phyloP scores from a whole-genome alignment of 2,329 filamentous ascomycete species.

The Beauveria sp. region DNA sequence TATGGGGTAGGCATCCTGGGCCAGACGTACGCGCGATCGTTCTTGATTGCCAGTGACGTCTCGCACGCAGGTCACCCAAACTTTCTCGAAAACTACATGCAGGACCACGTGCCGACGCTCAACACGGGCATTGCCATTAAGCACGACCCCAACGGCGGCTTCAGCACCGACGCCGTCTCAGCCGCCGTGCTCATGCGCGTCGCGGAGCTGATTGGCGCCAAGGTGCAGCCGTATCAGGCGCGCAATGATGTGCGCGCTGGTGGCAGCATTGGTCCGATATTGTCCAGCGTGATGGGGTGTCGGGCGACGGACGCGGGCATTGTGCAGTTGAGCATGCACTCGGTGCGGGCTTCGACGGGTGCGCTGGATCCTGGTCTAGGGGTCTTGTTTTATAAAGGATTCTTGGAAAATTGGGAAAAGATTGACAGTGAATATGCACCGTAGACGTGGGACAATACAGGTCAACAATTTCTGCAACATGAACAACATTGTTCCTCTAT shows the following conservation, averaged over 20 bases:
- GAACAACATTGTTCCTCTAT: not conserved
- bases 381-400: slow-evolving; percentile 83
- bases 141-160: slow-evolving; percentile 83
- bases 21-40: slow-evolving; percentile 84
- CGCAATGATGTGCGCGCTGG: slow-evolving; percentile 83
- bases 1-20: slow-evolving; percentile 58
- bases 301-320: slow-evolving; percentile 81
- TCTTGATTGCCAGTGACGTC: slow-evolving; percentile 87
- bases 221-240: slow-evolving; percentile 87
- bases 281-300: slow-evolving; percentile 73
- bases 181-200: slow-evolving; percentile 72
- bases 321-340: slow-evolving; percentile 90
- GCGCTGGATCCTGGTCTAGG: slow-evolving; percentile 80
- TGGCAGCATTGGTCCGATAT: slow-evolving; percentile 87
- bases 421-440: slow-evolving; percentile 72
- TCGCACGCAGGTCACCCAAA: slow-evolving; percentile 93
- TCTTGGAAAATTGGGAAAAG: slow-evolving; percentile 77
- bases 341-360: slow-evolving; percentile 81
- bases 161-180: slow-evolving; percentile 88
- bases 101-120: slow-evolving; percentile 76
- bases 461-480: too few species aligned
- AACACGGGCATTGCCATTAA: slow-evolving; percentile 80
- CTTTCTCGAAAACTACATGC: slow-evolving; percentile 75
- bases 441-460: not conserved
- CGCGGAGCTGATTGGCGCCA: slow-evolving; percentile 63